Evolutionary conservation across 805 yeast genomes (phyloP).

Genomic region (Barnettozyma californica): DNA sequence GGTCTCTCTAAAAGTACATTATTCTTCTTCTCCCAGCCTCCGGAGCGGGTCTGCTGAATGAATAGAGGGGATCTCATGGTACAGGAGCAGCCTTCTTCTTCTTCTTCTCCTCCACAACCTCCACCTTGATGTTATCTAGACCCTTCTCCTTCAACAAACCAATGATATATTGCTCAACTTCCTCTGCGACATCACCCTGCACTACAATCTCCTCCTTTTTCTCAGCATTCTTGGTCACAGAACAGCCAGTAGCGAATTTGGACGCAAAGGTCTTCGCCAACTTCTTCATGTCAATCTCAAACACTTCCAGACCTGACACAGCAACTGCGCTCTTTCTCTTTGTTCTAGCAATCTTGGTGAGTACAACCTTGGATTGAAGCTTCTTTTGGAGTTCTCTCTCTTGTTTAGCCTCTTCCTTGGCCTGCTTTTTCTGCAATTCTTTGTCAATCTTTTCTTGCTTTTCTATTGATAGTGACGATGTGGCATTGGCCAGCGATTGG

Average conservation of each 20-base stretch:
- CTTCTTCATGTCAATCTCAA: slow-evolving; percentile 85
- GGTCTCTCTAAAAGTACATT: not conserved
- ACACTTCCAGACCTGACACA: slow-evolving; percentile 81
- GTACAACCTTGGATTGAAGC: slow-evolving; percentile 71
- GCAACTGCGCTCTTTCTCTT: slow-evolving; percentile 85
- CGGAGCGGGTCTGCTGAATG: too few species aligned
- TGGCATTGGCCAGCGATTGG: slow-evolving; percentile 41
- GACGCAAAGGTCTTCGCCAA: slow-evolving; percentile 88
- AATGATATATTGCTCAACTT: slow-evolving; percentile 71
- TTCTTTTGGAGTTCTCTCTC: slow-evolving; percentile 79
- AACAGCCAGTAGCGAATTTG: slow-evolving; percentile 93
- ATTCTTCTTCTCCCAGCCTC: too few species aligned
- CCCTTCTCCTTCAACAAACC: slow-evolving; percentile 77
- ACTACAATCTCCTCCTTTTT: slow-evolving; percentile 88
- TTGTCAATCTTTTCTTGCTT: slow-evolving; percentile 78
- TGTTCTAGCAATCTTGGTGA: slow-evolving; percentile 86
- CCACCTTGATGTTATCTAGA: slow-evolving; percentile 80
- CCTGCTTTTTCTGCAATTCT: slow-evolving; percentile 79
- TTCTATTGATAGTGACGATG: slow-evolving; percentile 60
- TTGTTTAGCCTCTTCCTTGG: slow-evolving; percentile 78
- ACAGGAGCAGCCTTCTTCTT: slow-evolving; percentile 44
- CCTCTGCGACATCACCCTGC: slow-evolving; percentile 94
- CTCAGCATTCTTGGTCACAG: slow-evolving; percentile 84
- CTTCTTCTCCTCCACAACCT: slow-evolving; percentile 77
- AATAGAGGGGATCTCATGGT: not conserved